Evolutionary conservation across 129 eudicot species (phyloP).

Genomic region (Centaurea solstitialis): DNA sequence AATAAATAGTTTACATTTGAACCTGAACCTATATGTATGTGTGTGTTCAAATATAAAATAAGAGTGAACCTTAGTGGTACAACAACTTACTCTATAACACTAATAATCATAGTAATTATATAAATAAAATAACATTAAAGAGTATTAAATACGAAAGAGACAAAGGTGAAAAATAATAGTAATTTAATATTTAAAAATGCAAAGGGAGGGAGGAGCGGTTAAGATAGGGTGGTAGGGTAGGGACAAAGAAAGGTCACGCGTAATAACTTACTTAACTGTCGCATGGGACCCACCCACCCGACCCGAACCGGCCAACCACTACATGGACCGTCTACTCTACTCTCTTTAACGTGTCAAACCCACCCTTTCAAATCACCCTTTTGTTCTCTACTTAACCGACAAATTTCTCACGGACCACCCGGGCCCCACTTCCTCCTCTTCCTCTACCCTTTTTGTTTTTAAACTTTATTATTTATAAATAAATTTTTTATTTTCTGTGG

Average conservation of each 20-base stretch:
- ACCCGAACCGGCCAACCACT: slow-evolving; percentile 41
- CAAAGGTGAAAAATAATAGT: neutral
- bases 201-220: slow-evolving; percentile 27
- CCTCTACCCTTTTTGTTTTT: neutral
- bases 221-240: slow-evolving; percentile 35
- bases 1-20: too few relatives aligned
- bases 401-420: slow-evolving; percentile 22
- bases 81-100: too few relatives aligned
- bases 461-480: neutral
- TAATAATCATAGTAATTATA: too few relatives aligned
- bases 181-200: too few relatives aligned
- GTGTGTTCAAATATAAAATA: too few relatives aligned
- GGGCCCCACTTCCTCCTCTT: slow-evolving; percentile 21
- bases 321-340: slow-evolving; percentile 18
- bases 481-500: neutral
- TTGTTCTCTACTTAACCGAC: slow-evolving; percentile 36
- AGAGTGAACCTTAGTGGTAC: too few relatives aligned
- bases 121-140: too few relatives aligned
- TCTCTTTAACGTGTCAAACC: slow-evolving; percentile 38
- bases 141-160: neutral
- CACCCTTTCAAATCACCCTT: neutral
- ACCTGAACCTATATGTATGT: too few relatives aligned
- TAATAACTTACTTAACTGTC: slow-evolving; percentile 47
- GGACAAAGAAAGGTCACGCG: slow-evolving; percentile 36
- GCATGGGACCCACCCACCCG: slow-evolving; percentile 26